These are phyloP conservation scores for Aegilops sharonensis DNA, from an alignment of 176 grass and related monocot species.

Conservation along the genomic window DNA sequence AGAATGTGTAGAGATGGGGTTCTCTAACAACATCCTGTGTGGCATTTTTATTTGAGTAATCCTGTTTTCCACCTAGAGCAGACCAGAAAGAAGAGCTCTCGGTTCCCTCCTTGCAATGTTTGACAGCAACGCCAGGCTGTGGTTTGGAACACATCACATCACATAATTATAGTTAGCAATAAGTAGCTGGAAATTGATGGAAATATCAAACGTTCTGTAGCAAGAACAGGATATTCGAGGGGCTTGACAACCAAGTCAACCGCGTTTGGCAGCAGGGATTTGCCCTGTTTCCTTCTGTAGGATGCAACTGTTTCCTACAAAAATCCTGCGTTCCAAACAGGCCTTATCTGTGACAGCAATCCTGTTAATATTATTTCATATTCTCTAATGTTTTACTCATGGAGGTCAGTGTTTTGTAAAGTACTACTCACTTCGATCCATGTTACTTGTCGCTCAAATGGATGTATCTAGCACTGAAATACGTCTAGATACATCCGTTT, in stretches of 20 bases:
- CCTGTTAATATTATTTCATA: not conserved
- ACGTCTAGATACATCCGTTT: no score
- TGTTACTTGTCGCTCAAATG: no score
- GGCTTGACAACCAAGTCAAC: not conserved
- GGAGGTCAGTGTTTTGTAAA: not conserved
- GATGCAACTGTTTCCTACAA: not conserved
- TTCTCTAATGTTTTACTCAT: not conserved
- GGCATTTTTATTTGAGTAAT: conserved; percentile 53
- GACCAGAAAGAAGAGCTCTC: conserved; percentile 90
- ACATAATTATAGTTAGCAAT: conserved; percentile 11
- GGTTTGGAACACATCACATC: conserved; percentile 24
- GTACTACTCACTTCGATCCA: not conserved
- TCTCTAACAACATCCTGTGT: conserved; percentile 68
- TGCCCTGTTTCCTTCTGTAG: not conserved
- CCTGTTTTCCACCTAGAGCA: conserved; percentile 84
- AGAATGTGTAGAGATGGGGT: conserved; percentile 80
- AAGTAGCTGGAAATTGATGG: not conserved
- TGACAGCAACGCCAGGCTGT: conserved; percentile 70
- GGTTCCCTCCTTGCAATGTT: conserved; percentile 85
- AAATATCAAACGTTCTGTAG: not conserved
- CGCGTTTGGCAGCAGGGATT: not conserved
- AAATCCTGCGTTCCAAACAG: not conserved
- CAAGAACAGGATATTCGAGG: not conserved
- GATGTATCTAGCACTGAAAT: no score
- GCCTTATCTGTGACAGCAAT: not conserved